Percentiles rank a stretch among this genome's conserved stretches.
These are phyloP conservation scores for Phytophthora citricola DNA, from an alignment of 352 stramenopile genomes.

Conservation along the genomic window DNA sequence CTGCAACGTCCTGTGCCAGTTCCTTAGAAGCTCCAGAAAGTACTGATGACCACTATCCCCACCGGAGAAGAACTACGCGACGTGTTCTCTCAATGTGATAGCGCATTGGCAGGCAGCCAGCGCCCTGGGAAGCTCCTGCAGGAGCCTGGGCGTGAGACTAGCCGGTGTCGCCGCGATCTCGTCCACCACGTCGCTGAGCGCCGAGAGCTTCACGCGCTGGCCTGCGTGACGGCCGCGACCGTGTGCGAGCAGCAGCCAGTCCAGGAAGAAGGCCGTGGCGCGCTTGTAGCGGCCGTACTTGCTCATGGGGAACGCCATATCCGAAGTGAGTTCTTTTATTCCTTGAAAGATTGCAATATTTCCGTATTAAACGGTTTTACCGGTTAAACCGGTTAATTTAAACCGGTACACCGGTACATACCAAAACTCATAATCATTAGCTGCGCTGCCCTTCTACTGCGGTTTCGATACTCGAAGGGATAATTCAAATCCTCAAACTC, in stretches of 20 bases:
- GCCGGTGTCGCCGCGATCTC: slow-evolving; percentile 11
- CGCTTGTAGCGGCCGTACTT: slow-evolving; percentile 11
- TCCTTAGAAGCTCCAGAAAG: slow-evolving; percentile 12
- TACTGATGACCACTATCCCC: slow-evolving; percentile 3
- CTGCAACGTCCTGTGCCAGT: not conserved
- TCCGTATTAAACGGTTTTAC: no score
- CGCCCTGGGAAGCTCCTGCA: slow-evolving; percentile 21
- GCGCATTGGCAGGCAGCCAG: slow-evolving; percentile 22
- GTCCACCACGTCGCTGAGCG: slow-evolving; percentile 1
- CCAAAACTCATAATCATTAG: no score
- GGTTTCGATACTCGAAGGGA: no score
- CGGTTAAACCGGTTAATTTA: no score
- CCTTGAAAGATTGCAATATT: no score
- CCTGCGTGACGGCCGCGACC: not conserved
- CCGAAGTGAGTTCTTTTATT: no score
- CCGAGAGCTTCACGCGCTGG: not conserved
- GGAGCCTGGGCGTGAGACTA: slow-evolving; percentile 16
- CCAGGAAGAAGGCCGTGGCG: slow-evolving; percentile 6
- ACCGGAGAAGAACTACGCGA: slow-evolving; percentile 16
- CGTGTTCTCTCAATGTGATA: slow-evolving; percentile 25
- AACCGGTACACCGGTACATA: no score
- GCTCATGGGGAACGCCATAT: not conserved
- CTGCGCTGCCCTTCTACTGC: no score
- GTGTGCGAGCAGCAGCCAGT: not conserved
- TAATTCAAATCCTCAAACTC: no score